A percentile compares a stretch with the other conserved stretches of the same genome.
Conservation (phyloP, 441 rosid genomes). For the Isatis lusitanica region DNA sequence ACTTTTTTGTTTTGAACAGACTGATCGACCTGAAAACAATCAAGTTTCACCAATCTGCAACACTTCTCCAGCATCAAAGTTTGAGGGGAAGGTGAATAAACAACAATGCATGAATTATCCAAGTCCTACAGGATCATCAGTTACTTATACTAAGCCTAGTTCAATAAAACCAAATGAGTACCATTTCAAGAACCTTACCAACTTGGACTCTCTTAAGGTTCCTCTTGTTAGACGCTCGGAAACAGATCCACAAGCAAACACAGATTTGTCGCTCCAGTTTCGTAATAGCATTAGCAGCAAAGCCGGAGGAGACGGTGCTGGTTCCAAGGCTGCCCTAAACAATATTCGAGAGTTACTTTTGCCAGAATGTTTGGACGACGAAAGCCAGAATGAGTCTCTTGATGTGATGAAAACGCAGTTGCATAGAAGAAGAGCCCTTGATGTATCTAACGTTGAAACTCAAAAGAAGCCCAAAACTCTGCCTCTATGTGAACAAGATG, state of each 20-base stretch:
- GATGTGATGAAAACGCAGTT: slow-evolving; percentile 37
- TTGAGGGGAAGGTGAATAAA: slow-evolving; percentile 19
- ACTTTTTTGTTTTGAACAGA: neutral
- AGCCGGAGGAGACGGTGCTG: slow-evolving; percentile 31
- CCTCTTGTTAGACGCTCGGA: slow-evolving; percentile 37
- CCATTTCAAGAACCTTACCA: slow-evolving; percentile 36
- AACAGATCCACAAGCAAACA: slow-evolving; percentile 34
- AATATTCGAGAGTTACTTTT: slow-evolving; percentile 29
- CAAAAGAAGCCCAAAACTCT: slow-evolving; percentile 36
- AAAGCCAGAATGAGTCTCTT: slow-evolving; percentile 1
- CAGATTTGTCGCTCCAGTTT: slow-evolving; percentile 43
- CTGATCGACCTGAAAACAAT: slow-evolving; percentile 31
- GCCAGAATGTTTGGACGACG: slow-evolving; percentile 32
- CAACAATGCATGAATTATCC: slow-evolving; percentile 14
- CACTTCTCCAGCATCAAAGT: slow-evolving; percentile 31
- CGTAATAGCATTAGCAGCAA: slow-evolving; percentile 31
- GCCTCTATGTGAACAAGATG: slow-evolving; percentile 16
- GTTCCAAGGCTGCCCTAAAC: slow-evolving; percentile 29
- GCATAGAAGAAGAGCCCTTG: slow-evolving; percentile 32
- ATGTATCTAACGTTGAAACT: slow-evolving; percentile 35
- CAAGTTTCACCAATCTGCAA: slow-evolving; percentile 25
- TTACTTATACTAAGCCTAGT: slow-evolving; percentile 36
- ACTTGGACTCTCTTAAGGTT: slow-evolving; percentile 42
- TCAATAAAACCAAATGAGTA: slow-evolving; percentile 35
- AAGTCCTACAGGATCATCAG: slow-evolving; percentile 34